Evolutionary conservation across 2,329 filamentous ascomycete species (phyloP).

Genomic region (Fusarium brachygibbosum): DNA sequence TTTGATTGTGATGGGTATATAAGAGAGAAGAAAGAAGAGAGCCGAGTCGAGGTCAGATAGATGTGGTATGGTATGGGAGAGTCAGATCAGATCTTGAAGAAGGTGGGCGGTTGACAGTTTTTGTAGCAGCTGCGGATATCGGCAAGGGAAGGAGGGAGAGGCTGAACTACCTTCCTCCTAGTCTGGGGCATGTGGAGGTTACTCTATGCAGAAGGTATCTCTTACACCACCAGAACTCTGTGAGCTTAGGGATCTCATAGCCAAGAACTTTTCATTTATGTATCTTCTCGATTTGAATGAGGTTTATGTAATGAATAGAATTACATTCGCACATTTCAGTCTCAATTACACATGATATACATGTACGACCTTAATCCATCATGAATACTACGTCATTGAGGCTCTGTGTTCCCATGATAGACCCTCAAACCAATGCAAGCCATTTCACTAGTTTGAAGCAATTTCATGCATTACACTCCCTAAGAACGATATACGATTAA

Average conservation of each 20-base stretch:
- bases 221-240: neutral
- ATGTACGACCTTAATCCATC: slow-evolving; percentile 12
- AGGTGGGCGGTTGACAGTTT: slow-evolving; percentile 39
- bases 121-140: slow-evolving; percentile 40
- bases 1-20: slow-evolving; percentile 27
- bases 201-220: neutral
- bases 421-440: slow-evolving; percentile 1
- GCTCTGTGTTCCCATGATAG: slow-evolving; percentile 34
- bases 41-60: neutral
- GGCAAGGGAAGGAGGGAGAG: slow-evolving; percentile 22
- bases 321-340: accelerated
- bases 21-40: neutral
- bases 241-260: neutral
- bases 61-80: neutral
- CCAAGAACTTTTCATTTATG: neutral
- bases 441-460: slow-evolving; percentile 2
- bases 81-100: neutral
- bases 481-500: accelerated
- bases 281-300: neutral
- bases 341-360: neutral
- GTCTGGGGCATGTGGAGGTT: slow-evolving; percentile 10
- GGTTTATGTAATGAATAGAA: accelerated
- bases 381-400: slow-evolving; percentile 45
- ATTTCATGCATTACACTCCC: neutral
- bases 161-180: slow-evolving; percentile 19